Conservation (phyloP, 352 stramenopile species). For the Pythium biforme region DNA sequence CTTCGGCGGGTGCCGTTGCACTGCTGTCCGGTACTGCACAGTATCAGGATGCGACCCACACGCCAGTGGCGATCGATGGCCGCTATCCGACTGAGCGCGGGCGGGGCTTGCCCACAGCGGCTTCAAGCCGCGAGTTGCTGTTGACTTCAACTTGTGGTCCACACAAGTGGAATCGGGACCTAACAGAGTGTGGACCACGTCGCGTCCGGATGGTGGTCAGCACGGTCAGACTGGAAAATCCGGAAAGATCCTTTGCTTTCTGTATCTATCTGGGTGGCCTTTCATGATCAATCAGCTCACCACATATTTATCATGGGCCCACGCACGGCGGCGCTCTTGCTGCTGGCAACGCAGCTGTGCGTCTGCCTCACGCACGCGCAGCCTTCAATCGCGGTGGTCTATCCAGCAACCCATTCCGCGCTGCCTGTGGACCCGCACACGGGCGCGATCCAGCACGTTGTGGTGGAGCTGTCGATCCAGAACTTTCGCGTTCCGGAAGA, state of each 20-base stretch:
- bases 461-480: slow-evolving; percentile 30
- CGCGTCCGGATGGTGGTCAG: not conserved
- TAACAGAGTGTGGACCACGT: not conserved
- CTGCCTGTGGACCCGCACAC: slow-evolving; percentile 28
- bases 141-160: slow-evolving; percentile 12
- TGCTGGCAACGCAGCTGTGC: not conserved
- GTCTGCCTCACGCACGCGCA: not conserved
- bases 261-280: too few species aligned
- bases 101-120: not conserved
- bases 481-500: slow-evolving; percentile 38
- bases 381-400: slow-evolving; percentile 5
- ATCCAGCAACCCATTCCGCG: slow-evolving; percentile 35
- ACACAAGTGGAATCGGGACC: too few species aligned
- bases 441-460: slow-evolving; percentile 19
- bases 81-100: too few species aligned
- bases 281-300: too few species aligned
- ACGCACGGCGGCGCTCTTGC: not conserved
- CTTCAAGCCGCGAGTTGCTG: not conserved
- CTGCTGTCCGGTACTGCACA: too few species aligned
- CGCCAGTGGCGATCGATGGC: not conserved
- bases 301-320: not conserved
- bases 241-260: not conserved
- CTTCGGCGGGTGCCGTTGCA: not conserved
- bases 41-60: not conserved
- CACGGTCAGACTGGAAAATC: not conserved